Base-by-base conservation (phyloP, 2,329 filamentous ascomycete genomes). In the Colletotrichum simmondsii region DNA sequence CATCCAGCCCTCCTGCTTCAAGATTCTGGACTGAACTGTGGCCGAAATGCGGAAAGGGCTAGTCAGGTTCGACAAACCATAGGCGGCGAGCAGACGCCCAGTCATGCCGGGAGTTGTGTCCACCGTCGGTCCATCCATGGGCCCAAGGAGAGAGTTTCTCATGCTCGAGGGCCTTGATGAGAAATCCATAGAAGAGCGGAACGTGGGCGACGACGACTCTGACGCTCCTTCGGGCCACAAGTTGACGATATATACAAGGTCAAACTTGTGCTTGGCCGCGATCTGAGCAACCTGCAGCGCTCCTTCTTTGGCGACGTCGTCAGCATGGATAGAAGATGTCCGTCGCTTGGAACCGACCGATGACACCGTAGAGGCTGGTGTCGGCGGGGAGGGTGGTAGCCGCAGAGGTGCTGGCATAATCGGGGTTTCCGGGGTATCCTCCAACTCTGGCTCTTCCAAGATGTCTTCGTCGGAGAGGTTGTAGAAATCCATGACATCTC, bases 171-270 rank as follows among this genome's bases (percentile, higher is more conserved):
- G 77, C 75, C 46, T 71, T 52, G 52, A 75, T 37, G 28, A 74
- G 49, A 65, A 26, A 62, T 67, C 56, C 56, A 68, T 65, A 7
- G 77, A 77, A 37, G 74, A 68, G 37, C 65, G 67, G 72, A 76
- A 72, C 46, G 74, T 72, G 65, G 73, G 67, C 2, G 75, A 37
- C 26, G 69, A 65, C n/a, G 37, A 57, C 32, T 72, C 68, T 8
- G 68, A 58, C 22, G 64, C 68, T 74, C 58, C 42, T 49, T 78
- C 83, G 4, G 89, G 88, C 89, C 89, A 90, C 16, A 91, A 80
- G 74, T 88, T 90, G 74, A 90, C 86, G 35, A 91, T 85, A 75
- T 91, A 91, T 14, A 91, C 83, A 28, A 91, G 82, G 75, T 90
- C 87, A 65, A 91, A 90, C 65, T 88, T 84, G 78, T 90, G 90